Evolutionary conservation across 1,284 basidiomycete genomes (phyloP), one percentile per base, ranked within the genome.

Genomic region (Leccinum subrobustum): DNA sequence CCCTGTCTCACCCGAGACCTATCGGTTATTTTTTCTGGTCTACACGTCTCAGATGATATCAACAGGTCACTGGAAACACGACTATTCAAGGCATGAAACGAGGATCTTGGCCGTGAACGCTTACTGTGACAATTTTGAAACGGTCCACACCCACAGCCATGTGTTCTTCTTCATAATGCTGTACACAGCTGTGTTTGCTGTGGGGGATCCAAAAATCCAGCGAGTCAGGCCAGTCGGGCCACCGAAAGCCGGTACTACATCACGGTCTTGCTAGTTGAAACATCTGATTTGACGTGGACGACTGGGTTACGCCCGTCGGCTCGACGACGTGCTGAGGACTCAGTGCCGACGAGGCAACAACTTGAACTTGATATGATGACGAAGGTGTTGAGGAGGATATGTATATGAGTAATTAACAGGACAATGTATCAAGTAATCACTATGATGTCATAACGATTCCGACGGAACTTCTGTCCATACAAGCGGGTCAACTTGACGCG

Each of bases 161-260:
- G 33, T 11, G 18, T 52, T 50, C 42, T 53, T 44, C n/a, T 56
- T 29, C 31, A n/a, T 12, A 8, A 14, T 59, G 68, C 67, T 68
- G 64, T 69, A 65, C 62, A 7, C 7, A 11, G 64, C 70, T 65
- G 60, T 72, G 23, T 16, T 12, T 63, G 64, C 61, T 70, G 59
- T 65, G 58, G 27, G 54, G 14, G 3, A 18, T 18, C 39, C 8
- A 18, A n/a, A 42, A 42, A 55, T 60, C 64, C 68, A 65, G 70
- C 65, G 67, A 31, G 14, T 20, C 42, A 31, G 55, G n/a, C 23
- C 1, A 35, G 29, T 5, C 57, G 16, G 23, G 9, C 6, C 12
- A 18, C 23, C 35, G 31, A 20, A 2, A 27, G 31, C 25, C 42
- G 42, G 42, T 11, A 18, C 42, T 5, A 44, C n/a, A 1, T 37